These are phyloP conservation scores for Nannochloropsis granulata DNA, from an alignment of 108 stramenopile species.

Conservation along the genomic window DNA sequence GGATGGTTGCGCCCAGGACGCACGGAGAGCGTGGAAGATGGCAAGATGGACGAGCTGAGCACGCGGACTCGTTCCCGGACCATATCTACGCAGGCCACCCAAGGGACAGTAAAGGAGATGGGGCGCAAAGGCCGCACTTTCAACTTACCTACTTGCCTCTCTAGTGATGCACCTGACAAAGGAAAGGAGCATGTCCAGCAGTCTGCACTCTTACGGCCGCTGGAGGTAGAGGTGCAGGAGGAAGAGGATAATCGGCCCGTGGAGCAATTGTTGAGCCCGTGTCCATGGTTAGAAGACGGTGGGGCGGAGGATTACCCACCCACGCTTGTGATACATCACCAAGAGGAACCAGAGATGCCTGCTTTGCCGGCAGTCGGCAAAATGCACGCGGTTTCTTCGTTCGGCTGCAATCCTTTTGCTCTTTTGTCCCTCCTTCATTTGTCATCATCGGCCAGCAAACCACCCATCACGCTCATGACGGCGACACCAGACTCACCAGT, in stretches of 20 bases:
- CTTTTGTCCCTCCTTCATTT: not conserved
- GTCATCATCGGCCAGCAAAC: too few species aligned
- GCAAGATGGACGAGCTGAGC: not conserved
- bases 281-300: not conserved
- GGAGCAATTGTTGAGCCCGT: not conserved
- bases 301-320: not conserved
- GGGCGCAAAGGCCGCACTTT: too few species aligned
- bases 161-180: not conserved
- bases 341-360: not conserved
- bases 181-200: not conserved
- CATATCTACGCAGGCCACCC: not conserved
- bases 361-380: too few species aligned
- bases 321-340: not conserved
- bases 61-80: not conserved
- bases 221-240: not conserved
- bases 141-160: too few species aligned
- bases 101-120: too few species aligned
- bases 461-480: too few species aligned
- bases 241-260: not conserved
- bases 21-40: not conserved
- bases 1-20: not conserved
- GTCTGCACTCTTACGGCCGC: not conserved
- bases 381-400: not conserved
- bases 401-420: not conserved
- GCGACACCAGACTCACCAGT: too few species aligned